Conservation (phyloP, 1,284 basidiomycete genomes). For the Trametes versicolor region DNA sequence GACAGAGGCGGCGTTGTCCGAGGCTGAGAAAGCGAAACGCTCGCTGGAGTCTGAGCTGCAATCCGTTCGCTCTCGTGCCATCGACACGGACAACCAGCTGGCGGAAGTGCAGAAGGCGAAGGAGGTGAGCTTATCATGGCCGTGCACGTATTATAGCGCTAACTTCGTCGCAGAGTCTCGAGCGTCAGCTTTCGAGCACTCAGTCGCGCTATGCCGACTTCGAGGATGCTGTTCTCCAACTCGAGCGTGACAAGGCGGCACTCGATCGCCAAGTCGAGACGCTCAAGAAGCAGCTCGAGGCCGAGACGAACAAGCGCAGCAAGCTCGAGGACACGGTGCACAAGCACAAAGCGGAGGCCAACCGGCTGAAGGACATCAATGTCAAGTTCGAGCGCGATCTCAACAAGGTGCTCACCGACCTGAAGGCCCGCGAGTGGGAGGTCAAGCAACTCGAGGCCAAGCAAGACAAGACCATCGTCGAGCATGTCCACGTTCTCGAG, state of each 20-base stretch:
- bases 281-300: slow-evolving; percentile 73
- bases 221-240: slow-evolving; percentile 87
- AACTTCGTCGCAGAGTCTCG: slow-evolving; percentile 63
- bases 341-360: slow-evolving; percentile 74
- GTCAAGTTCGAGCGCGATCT: slow-evolving; percentile 84
- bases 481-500: slow-evolving; percentile 98
- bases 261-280: slow-evolving; percentile 80
- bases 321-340: slow-evolving; percentile 78
- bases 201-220: slow-evolving; percentile 85
- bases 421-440: slow-evolving; percentile 88
- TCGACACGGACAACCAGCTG: slow-evolving; percentile 75
- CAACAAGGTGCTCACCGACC: slow-evolving; percentile 80
- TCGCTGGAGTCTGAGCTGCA: slow-evolving; percentile 81
- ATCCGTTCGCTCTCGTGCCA: slow-evolving; percentile 74
- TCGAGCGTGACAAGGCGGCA: slow-evolving; percentile 84
- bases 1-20: slow-evolving; percentile 62
- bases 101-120: slow-evolving; percentile 70
- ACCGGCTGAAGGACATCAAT: slow-evolving; percentile 75
- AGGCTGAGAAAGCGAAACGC: slow-evolving; percentile 78
- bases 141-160: slow-evolving; percentile 14
- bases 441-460: slow-evolving; percentile 85
- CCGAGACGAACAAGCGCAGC: slow-evolving; percentile 73
- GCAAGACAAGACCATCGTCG: slow-evolving; percentile 98
- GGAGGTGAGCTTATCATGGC: slow-evolving; percentile 62
- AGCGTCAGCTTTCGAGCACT: slow-evolving; percentile 78